A percentile compares a stretch with the other conserved stretches of the same genome.
phyloP scores from a whole-genome alignment of 139 green algal species.

The Picochlorum sp. region DNA sequence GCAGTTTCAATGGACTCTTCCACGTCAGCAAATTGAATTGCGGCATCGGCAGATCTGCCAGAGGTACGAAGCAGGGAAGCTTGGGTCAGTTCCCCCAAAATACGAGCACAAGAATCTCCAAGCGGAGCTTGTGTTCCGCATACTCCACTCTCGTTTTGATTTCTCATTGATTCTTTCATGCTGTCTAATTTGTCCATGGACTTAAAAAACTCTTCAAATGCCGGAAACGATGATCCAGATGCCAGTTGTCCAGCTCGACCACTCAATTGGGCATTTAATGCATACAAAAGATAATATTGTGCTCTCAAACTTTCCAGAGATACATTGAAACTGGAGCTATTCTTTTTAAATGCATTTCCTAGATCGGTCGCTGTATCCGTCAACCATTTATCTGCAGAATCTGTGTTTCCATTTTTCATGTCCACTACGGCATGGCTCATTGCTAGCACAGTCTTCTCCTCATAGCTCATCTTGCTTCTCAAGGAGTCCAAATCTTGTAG shows the following conservation, averaged over 20 bases:
- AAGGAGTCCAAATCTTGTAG: neutral
- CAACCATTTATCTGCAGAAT: neutral
- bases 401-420: neutral
- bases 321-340: neutral
- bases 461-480: neutral
- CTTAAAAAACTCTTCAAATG: neutral
- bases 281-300: conserved; percentile 3
- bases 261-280: neutral
- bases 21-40: conserved; percentile 1
- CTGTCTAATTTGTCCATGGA: neutral
- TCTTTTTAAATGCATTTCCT: neutral
- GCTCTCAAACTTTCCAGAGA: neutral
- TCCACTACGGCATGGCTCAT: conserved; percentile 1
- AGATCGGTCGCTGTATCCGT: neutral
- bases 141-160: neutral
- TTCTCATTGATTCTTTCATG: neutral
- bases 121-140: neutral
- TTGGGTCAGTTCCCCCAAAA: conserved; percentile 8
- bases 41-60: neutral
- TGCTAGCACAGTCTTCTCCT: neutral
- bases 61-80: conserved; percentile 8
- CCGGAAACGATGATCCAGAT: neutral
- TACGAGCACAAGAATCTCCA: neutral
- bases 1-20: neutral
- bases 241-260: neutral